Base-by-base conservation (phyloP, 2,329 filamentous ascomycete genomes). In the Verruconis gallopava region DNA sequence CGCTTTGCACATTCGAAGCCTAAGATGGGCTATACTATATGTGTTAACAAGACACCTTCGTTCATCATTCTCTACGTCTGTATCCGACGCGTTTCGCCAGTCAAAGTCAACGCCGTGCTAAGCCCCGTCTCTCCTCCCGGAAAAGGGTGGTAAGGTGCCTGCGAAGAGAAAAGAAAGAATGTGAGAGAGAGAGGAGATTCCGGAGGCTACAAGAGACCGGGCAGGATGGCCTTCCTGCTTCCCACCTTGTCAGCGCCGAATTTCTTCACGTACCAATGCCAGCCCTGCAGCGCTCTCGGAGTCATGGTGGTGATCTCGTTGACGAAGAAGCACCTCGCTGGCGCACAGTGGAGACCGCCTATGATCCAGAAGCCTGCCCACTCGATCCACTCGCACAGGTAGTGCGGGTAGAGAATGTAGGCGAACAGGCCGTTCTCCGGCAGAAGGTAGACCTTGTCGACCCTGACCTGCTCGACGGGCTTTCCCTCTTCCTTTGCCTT, bases 301-400 rank as follows among this genome's bases (percentile, higher is more conserved):
- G 93, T 59, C 89, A 96, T 98, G 5, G 82, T 79, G n/a, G 77
- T 64, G 39, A 98, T 64, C 63, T 94, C 86, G 57, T 95, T 96
- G 37, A 93, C 49, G 35, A 94, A 53, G 56, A 96, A 96, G 39
- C 73, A 73, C 53, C 86, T 68, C 18, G 85, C 89, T 0, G 91
- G 89, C 37, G 75, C 65, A 55, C 79, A 85, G 3, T 64, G 61
- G 63, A 68, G 73, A 0, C 72, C 71, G 1, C 79, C 73, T 50
- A 82, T 73, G 59, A 94, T 73, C 68, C 80, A 86, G 59, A 86
- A 98, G 0, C 91, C 91, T 3, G 73, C 60, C 91, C 91, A 98
- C 68, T 98, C 91, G 41, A 94, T 59, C 91, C 91, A 98, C 65
- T 98, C 91, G 56, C 80, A 82, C n/a, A 93, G 69, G 60, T 95